Evolutionary conservation across 2,329 filamentous ascomycete species (phyloP).

Genomic region (Penicillium sp.): DNA sequence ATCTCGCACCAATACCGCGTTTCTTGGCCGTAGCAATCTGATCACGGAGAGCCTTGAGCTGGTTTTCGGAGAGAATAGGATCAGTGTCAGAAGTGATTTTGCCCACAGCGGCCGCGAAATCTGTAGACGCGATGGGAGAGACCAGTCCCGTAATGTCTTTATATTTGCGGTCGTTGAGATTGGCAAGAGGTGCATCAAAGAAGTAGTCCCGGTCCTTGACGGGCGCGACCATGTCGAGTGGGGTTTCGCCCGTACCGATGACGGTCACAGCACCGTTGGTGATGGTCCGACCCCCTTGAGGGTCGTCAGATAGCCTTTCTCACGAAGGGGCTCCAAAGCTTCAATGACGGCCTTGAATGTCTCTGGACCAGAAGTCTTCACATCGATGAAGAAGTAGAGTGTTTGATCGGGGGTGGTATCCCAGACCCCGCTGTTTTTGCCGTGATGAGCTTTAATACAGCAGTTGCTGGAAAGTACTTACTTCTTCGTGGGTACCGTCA

Average conservation of each 20-base stretch:
- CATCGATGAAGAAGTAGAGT: slow-evolving; percentile 60
- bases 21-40: slow-evolving; percentile 53
- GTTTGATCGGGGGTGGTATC: slow-evolving; percentile 54
- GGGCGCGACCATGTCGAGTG: slow-evolving; percentile 45
- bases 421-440: slow-evolving; percentile 49
- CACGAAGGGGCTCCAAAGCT: slow-evolving; percentile 54
- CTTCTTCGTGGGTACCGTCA: slow-evolving; percentile 48
- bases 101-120: slow-evolving; percentile 45
- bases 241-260: slow-evolving; percentile 57
- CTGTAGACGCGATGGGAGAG: slow-evolving; percentile 52
- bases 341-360: slow-evolving; percentile 55
- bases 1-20: slow-evolving; percentile 56
- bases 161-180: slow-evolving; percentile 39
- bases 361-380: slow-evolving; percentile 54
- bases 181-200: slow-evolving; percentile 54
- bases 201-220: slow-evolving; percentile 52
- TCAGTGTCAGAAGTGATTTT: slow-evolving; percentile 36
- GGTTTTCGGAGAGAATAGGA: slow-evolving; percentile 30
- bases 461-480: slow-evolving; percentile 15
- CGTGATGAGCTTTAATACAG: neutral
- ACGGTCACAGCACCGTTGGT: slow-evolving; percentile 53
- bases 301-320: slow-evolving; percentile 50
- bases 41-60: slow-evolving; percentile 47
- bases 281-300: slow-evolving; percentile 45
- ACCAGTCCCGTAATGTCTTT: slow-evolving; percentile 46